phyloP scores from a whole-genome alignment of 176 grass and related monocot genomes.

The Bothriochloa decipiens region DNA sequence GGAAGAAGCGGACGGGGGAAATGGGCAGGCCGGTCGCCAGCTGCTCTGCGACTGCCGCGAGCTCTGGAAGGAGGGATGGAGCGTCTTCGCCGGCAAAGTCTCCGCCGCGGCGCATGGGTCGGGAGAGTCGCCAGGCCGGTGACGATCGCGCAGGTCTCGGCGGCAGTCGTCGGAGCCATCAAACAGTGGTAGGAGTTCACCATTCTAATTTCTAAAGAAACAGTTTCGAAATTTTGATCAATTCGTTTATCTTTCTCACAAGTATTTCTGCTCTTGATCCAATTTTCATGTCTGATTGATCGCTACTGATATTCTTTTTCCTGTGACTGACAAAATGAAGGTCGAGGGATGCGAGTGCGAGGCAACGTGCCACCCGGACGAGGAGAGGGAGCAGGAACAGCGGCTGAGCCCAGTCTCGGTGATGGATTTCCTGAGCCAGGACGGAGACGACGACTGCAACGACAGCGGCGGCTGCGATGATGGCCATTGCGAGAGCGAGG shows the following conservation, averaged over 20 bases:
- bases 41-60: slow-evolving; percentile 31
- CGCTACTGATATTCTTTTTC: not conserved
- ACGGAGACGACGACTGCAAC: slow-evolving; percentile 45
- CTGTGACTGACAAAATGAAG: slow-evolving; percentile 13
- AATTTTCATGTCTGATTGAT: not conserved
- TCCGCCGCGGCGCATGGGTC: slow-evolving; percentile 29
- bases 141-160: not conserved
- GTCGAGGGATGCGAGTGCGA: not conserved
- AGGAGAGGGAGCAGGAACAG: slow-evolving; percentile 46
- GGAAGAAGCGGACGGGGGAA: slow-evolving; percentile 52
- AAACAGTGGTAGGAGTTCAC: slow-evolving; percentile 13
- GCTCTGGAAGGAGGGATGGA: not conserved
- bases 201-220: no score
- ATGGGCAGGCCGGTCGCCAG: not conserved
- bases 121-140: slow-evolving; percentile 4
- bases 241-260: not conserved
- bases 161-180: slow-evolving; percentile 1
- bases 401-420: slow-evolving; percentile 73
- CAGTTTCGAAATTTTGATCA: not conserved
- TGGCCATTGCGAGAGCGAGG: not conserved
- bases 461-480: not conserved
- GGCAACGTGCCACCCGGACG: slow-evolving; percentile 29
- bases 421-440: slow-evolving; percentile 74
- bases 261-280: not conserved
- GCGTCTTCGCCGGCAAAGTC: slow-evolving; percentile 32